Percentiles rank a stretch among this genome's conserved stretches.
phyloP scores from a whole-genome alignment of 2,329 filamentous ascomycete genomes.

The Volutella citrinella region DNA sequence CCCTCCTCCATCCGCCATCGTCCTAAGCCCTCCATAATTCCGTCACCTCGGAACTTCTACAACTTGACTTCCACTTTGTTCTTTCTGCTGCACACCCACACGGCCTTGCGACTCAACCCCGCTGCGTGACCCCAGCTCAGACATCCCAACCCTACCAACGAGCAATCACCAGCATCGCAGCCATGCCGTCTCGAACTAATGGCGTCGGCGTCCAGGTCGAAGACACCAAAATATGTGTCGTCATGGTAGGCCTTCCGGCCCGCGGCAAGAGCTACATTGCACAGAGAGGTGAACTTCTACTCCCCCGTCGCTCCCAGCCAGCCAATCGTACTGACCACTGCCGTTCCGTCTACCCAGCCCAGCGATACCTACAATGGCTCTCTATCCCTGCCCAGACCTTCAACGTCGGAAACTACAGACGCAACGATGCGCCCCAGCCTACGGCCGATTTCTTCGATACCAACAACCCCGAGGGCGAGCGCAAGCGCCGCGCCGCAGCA shows the following conservation, averaged over 20 bases:
- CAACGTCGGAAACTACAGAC: slow-evolving; percentile 95
- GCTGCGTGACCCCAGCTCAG: too few species aligned
- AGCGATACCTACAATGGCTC: slow-evolving; percentile 94
- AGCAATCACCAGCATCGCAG: too few species aligned
- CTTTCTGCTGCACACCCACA: too few species aligned
- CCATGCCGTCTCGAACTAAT: slow-evolving; percentile 53
- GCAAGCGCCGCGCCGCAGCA: slow-evolving; percentile 80
- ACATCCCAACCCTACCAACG: neutral
- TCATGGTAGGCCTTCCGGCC: slow-evolving; percentile 97
- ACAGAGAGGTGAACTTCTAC: slow-evolving; percentile 73
- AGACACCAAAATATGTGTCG: slow-evolving; percentile 94
- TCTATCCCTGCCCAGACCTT: slow-evolving; percentile 92
- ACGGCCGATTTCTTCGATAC: slow-evolving; percentile 94
- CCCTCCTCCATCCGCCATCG: too few species aligned
- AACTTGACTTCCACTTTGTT: too few species aligned
- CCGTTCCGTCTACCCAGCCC: slow-evolving; percentile 50
- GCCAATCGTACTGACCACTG: neutral
- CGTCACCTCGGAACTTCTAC: too few species aligned
- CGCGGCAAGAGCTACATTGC: slow-evolving; percentile 97
- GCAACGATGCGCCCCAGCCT: slow-evolving; percentile 84
- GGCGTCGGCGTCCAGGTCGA: slow-evolving; percentile 81
- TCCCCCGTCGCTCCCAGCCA: slow-evolving; percentile 1
- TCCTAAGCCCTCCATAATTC: too few species aligned
- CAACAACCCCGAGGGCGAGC: slow-evolving; percentile 85
- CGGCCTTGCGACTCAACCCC: too few species aligned